A percentile compares a stretch with the other conserved stretches of the same genome.
Conservation (phyloP, 2,329 filamentous ascomycete species). For the Acrocalymma vagum region DNA sequence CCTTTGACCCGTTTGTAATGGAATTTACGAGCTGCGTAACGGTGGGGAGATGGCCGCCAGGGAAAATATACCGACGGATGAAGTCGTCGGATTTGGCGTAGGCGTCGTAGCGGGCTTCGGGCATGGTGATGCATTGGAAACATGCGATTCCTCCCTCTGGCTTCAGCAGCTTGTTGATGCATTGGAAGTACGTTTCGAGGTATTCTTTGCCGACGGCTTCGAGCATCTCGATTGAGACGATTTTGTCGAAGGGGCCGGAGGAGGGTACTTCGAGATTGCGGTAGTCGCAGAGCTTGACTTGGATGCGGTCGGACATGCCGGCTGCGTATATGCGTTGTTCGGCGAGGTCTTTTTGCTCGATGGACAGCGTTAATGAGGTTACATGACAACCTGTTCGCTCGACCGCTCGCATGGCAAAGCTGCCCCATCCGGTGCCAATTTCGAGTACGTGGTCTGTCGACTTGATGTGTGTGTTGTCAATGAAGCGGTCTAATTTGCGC, state of each 20-base stretch:
- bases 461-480: constrained; percentile 71
- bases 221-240: constrained; percentile 80
- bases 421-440: constrained; percentile 80
- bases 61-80: constrained; percentile 81
- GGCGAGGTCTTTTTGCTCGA: constrained; percentile 73
- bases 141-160: constrained; percentile 71
- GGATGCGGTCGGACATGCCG: constrained; percentile 67
- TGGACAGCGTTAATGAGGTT: constrained; percentile 73
- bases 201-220: constrained; percentile 77
- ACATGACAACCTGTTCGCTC: constrained; percentile 71
- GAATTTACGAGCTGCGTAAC: constrained; percentile 70
- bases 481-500: constrained; percentile 72
- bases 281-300: constrained; percentile 75
- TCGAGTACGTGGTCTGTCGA: constrained; percentile 74
- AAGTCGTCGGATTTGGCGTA: constrained; percentile 76
- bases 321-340: constrained; percentile 70
- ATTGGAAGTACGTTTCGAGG: constrained; percentile 72
- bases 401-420: constrained; percentile 75
- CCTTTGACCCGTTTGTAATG: constrained; percentile 68
- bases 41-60: constrained; percentile 77
- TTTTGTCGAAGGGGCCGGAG: constrained; percentile 68
- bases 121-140: constrained; percentile 82
- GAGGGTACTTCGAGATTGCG: constrained; percentile 64
- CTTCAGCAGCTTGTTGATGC: constrained; percentile 71
- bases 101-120: constrained; percentile 70